Evolutionary conservation across 805 yeast species (phyloP).

Genomic region (Nakazawaea wickerhamii): DNA sequence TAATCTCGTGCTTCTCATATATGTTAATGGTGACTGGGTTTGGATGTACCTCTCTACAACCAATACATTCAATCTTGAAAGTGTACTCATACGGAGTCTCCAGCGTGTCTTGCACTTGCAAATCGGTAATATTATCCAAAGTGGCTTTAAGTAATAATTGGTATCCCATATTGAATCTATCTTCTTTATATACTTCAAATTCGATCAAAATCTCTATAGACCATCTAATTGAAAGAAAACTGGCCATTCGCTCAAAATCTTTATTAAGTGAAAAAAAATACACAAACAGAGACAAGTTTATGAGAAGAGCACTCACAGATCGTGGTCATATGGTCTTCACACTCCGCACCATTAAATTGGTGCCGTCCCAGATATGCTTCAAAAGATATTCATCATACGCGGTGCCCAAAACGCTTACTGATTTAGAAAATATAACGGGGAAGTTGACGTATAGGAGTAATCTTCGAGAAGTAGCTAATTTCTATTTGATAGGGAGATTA

Average conservation of each 20-base stretch:
- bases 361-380: neutral
- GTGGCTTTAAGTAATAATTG: constrained; percentile 30
- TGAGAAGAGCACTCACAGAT: neutral
- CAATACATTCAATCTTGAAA: constrained; percentile 68
- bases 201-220: too few species aligned
- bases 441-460: constrained; percentile 3
- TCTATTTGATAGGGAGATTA: constrained; percentile 2
- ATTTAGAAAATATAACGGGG: neutral
- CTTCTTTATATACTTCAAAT: neutral
- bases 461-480: constrained; percentile 1
- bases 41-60: constrained; percentile 73
- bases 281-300: neutral
- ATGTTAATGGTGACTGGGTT: constrained; percentile 66
- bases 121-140: constrained; percentile 29
- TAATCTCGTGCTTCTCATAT: constrained; percentile 57
- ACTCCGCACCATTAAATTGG: too few species aligned
- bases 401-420: constrained; percentile 3
- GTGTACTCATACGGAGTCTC: constrained; percentile 67
- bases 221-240: too few species aligned
- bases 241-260: too few species aligned
- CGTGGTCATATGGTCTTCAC: neutral
- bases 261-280: neutral
- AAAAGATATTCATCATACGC: neutral
- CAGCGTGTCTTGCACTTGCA: constrained; percentile 52
- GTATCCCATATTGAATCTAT: constrained; percentile 18